A percentile compares a stretch with the other conserved stretches of the same genome.
Evolutionary conservation across 768 basidiomycete genomes (phyloP).

Genomic region (Candolleomyces eurysporus): DNA sequence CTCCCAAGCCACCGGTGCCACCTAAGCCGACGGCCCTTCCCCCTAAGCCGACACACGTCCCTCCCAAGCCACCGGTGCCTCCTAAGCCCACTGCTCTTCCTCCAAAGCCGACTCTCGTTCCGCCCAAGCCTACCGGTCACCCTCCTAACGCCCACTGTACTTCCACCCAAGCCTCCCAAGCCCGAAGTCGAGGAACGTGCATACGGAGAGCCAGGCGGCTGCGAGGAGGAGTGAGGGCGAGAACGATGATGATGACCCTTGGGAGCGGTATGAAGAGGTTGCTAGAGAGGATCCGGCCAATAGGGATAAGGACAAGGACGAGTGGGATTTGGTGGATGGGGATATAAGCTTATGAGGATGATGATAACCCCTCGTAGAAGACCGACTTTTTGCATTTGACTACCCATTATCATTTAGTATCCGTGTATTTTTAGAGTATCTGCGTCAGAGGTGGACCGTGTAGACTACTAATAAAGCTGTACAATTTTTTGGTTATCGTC

Average conservation of each 20-base stretch:
- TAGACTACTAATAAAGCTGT: no score
- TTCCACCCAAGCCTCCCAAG: slow-evolving; percentile 2
- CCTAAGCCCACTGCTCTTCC: neutral
- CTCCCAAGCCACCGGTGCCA: neutral
- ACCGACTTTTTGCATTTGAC: no score
- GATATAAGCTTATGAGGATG: slow-evolving; percentile 14
- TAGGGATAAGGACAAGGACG: slow-evolving; percentile 19
- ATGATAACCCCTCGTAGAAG: neutral
- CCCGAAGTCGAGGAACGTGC: neutral
- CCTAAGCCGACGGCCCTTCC: neutral
- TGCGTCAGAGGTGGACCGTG: no score
- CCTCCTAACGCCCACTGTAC: neutral
- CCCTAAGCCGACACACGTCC: neutral
- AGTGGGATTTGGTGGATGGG: slow-evolving; percentile 39
- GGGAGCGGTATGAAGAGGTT: slow-evolving; percentile 7
- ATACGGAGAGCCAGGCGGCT: slow-evolving; percentile 12
- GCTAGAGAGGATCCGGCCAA: slow-evolving; percentile 7
- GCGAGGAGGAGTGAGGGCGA: slow-evolving; percentile 11
- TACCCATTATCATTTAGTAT: no score
- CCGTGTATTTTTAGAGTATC: no score
- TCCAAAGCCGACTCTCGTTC: neutral
- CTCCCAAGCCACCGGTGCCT: neutral
- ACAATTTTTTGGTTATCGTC: no score
- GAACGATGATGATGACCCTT: neutral
- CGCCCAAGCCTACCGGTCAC: neutral